Conservation (phyloP, 306 rosid species). For the Pueraria montana region DNA sequence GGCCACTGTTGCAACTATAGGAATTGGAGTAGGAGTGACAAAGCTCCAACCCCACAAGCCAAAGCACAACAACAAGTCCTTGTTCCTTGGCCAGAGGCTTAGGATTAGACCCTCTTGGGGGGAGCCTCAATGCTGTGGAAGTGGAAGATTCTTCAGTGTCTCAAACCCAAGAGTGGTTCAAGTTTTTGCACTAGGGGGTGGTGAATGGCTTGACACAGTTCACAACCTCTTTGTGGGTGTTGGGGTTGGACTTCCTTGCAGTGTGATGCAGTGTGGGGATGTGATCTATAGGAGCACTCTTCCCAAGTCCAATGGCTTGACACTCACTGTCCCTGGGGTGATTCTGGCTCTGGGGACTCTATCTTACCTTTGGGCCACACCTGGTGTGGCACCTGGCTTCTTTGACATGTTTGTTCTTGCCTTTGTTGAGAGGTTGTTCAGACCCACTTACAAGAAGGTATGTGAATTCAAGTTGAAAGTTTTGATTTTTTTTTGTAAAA, state of each 20-base stretch:
- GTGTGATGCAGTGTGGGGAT: slow-evolving; percentile 97
- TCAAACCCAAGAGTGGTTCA: slow-evolving; percentile 52
- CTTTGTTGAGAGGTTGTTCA: slow-evolving; percentile 79
- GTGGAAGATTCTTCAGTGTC: slow-evolving; percentile 32
- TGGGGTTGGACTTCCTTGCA: slow-evolving; percentile 92
- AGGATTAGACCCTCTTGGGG: slow-evolving; percentile 47
- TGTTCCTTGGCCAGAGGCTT: slow-evolving; percentile 71
- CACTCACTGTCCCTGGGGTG: slow-evolving; percentile 78
- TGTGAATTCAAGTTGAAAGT: background rate
- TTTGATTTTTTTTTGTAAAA: background rate
- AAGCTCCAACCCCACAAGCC: slow-evolving; percentile 62
- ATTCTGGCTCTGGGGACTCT: slow-evolving; percentile 79
- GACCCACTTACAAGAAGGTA: slow-evolving; percentile 86
- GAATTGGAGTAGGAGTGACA: slow-evolving; percentile 63
- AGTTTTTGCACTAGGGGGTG: slow-evolving; percentile 56
- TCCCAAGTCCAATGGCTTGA: slow-evolving; percentile 77
- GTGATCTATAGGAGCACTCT: slow-evolving; percentile 92
- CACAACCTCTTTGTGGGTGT: slow-evolving; percentile 80
- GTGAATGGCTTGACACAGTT: slow-evolving; percentile 64
- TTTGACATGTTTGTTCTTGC: slow-evolving; percentile 99
- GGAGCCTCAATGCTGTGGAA: slow-evolving; percentile 25
- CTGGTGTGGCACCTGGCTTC: slow-evolving; percentile 97
- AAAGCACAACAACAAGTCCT: slow-evolving; percentile 55
- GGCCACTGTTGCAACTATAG: slow-evolving; percentile 72
- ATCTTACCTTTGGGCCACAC: slow-evolving; percentile 96